Base-by-base conservation (phyloP, 305 asterid genomes). In the Fraxinus xanthoxyloides region DNA sequence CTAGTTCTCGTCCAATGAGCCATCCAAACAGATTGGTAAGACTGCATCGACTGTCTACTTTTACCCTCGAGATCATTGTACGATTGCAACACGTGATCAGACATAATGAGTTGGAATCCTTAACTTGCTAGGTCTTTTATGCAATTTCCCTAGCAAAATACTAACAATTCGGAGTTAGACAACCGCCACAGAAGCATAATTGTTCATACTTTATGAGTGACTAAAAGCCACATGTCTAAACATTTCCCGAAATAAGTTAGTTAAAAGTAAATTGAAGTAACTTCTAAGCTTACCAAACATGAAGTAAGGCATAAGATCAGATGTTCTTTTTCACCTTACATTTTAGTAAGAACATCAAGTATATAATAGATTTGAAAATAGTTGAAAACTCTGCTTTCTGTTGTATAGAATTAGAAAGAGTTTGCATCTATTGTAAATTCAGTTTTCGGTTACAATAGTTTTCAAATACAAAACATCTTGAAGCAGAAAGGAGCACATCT, bases 1-100 rank as follows among this genome's bases (percentile, higher is more conserved):
- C 86, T 82, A 38, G 85, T 74, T 56, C 78, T 84, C 72, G 80
- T 87, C 98, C 97, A 94, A 72, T 86, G 97, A 17, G 92, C 85
- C 92, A 92, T 84, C 97, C 97, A 92, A 78, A 34, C 75, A 59
- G 97, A 89, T 77, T 89, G 91, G 77, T 82, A 80, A 78, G 91
- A 54, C 79, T 84, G 86, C 72, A 46, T 24, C 72, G 87, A 79
- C 78, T 84, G 88, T 72, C 85, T 84, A 67, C 77, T 84, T 48
- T 72, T 90, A 51, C 84, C 91, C 51, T 87, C 88, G 76, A 82
- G 75, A 72, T 75, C 87, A 31, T 69, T 76, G 23, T 35, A 7
- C 0, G 87, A 82, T 21, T 77, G 75, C 79, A 67, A 65, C 30
- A 35, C 83, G 72, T 77, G 83, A 79, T 89, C 91, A 56, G 93